phyloP scores from a whole-genome alignment of 495 filamentous ascomycete species.

The Evernia prunastri region DNA sequence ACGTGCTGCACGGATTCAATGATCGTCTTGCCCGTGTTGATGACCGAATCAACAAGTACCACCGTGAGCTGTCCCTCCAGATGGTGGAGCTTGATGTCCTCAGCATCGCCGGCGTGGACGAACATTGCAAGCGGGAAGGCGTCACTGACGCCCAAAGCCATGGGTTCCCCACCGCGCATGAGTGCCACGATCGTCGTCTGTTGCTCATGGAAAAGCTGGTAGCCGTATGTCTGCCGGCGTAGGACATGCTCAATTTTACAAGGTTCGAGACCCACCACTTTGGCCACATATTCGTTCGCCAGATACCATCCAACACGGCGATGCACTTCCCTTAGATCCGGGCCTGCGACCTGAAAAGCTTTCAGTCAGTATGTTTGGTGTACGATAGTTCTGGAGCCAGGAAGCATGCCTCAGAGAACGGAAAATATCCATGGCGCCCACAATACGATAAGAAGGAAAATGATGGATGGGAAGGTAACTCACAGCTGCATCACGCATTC shows the following conservation, averaged over 20 bases:
- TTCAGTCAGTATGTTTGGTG: too few species aligned
- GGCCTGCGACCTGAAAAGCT: too few species aligned
- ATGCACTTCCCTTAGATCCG: conserved; percentile 47
- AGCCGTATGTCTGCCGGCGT: conserved; percentile 42
- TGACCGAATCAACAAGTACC: conserved; percentile 56
- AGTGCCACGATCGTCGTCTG: conserved; percentile 53
- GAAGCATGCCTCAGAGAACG: too few species aligned
- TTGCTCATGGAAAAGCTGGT: conserved; percentile 46
- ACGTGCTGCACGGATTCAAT: conserved; percentile 49
- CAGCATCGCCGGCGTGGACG: conserved; percentile 45
- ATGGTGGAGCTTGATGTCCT: conserved; percentile 42
- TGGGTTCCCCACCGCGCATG: conserved; percentile 62
- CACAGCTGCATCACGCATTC: conserved; percentile 47
- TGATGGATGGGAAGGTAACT: too few species aligned
- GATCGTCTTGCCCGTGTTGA: conserved; percentile 52
- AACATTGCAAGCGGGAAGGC: conserved; percentile 51
- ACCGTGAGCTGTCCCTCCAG: conserved; percentile 39
- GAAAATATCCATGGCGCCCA: too few species aligned
- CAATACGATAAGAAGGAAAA: too few species aligned
- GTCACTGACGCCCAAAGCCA: conserved; percentile 58
- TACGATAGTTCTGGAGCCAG: too few species aligned
- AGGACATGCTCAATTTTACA: conserved; percentile 50
- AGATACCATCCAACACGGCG: conserved; percentile 48
- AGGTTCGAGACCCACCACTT: conserved; percentile 49
- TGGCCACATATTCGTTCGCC: conserved; percentile 42